A percentile compares a stretch with the other conserved stretches of the same genome.
Conservation (phyloP, 2,329 filamentous ascomycete genomes). For the Pseudogymnoascus sp. region DNA sequence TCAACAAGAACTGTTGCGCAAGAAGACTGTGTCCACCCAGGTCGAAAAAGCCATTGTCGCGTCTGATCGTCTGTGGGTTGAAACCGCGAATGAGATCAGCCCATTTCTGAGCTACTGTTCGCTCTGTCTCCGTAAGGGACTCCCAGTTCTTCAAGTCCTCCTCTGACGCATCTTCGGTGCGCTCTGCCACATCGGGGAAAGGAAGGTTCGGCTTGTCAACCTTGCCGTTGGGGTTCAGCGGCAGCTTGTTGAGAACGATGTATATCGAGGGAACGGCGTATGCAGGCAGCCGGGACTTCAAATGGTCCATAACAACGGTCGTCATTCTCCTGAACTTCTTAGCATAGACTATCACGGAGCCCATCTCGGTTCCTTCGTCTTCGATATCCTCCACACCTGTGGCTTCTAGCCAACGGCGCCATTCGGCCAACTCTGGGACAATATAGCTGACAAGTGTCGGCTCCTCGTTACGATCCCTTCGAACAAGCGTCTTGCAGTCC, state of each 20-base stretch:
- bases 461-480: slow-evolving; percentile 78
- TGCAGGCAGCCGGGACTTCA: slow-evolving; percentile 62
- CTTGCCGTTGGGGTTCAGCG: slow-evolving; percentile 80
- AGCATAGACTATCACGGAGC: slow-evolving; percentile 29
- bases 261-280: slow-evolving; percentile 71
- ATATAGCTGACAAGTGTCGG: slow-evolving; percentile 82
- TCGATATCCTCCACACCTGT: slow-evolving; percentile 46
- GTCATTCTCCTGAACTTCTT: slow-evolving; percentile 37
- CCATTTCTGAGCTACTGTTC: slow-evolving; percentile 64
- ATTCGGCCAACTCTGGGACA: slow-evolving; percentile 70
- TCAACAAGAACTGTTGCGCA: slow-evolving; percentile 72
- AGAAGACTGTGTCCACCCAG: slow-evolving; percentile 73
- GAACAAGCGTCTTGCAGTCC: slow-evolving; percentile 78
- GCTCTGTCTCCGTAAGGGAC: slow-evolving; percentile 49
- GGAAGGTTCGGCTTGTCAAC: slow-evolving; percentile 72
- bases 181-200: slow-evolving; percentile 59
- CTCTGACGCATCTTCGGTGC: slow-evolving; percentile 34
- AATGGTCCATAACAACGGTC: slow-evolving; percentile 50
- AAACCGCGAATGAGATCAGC: slow-evolving; percentile 58
- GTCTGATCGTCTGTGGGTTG: slow-evolving; percentile 58
- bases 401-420: slow-evolving; percentile 58
- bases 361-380: slow-evolving; percentile 38
- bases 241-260: slow-evolving; percentile 63
- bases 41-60: slow-evolving; percentile 65
- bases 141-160: slow-evolving; percentile 37